Conservation (phyloP, 108 stramenopile genomes). For the Skeletonema tropicum region DNA sequence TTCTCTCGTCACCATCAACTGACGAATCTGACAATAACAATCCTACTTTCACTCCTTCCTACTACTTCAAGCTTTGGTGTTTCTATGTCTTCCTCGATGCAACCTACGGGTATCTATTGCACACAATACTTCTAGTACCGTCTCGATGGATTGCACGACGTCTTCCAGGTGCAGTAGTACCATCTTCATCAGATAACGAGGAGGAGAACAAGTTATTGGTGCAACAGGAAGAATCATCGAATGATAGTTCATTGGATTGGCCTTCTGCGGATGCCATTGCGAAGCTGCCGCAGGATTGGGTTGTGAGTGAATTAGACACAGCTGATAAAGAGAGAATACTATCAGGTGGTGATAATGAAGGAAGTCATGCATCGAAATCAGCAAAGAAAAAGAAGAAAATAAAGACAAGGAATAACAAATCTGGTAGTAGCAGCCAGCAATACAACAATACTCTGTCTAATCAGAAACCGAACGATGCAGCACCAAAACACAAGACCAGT, state of each 20-base stretch:
- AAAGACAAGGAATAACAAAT: neutral
- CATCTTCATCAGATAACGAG: neutral
- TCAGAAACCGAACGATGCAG: neutral
- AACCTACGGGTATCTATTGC: constrained; percentile 32
- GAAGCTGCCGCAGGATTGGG: constrained; percentile 23
- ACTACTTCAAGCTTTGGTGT: constrained; percentile 21
- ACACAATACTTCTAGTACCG: constrained; percentile 15
- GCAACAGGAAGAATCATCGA: constrained; percentile 26
- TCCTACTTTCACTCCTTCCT: neutral
- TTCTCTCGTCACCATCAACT: neutral
- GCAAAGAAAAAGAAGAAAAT: neutral
- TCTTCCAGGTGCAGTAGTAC: constrained; percentile 33
- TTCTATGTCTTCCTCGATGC: constrained; percentile 42
- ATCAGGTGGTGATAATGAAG: neutral
- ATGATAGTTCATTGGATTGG: constrained; percentile 35
- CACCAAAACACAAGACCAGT: neutral
- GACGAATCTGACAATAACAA: neutral
- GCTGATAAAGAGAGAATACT: neutral
- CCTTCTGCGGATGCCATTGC: constrained; percentile 7
- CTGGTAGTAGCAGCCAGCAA: neutral
- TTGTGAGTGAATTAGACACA: neutral
- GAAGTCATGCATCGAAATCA: neutral
- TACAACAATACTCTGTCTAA: neutral
- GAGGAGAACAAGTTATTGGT: constrained; percentile 15
- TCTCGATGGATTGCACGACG: constrained; percentile 20